Evolutionary conservation across 441 rosid genomes (phyloP), one percentile per base, ranked within the genome.

Genomic region (Viola pubescens): DNA sequence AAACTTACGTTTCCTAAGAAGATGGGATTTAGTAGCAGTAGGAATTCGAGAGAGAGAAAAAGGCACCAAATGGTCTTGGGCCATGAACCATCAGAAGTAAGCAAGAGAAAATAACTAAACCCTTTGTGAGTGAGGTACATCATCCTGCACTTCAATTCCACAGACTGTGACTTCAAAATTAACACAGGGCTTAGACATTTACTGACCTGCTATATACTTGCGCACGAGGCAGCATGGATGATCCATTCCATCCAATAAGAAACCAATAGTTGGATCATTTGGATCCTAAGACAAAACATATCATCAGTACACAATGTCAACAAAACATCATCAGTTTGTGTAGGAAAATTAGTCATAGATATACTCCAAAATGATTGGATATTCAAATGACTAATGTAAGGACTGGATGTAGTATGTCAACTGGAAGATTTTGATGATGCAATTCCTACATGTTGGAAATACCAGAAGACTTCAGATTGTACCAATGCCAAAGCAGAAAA

Each of bases 241-340:
- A 66, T 91, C 99, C 99, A 91, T 91, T 75, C 98, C 99, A 61
- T 95, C 98, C 43, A 95, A 75, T 64, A 95, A 79, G 81, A 88
- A 95, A 65, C 98, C 99, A 72, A 87, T 81, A 71, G 98, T 95
- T 59, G 98, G 99, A 79, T 95, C 99, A 82, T 74, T 89, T 76
- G 92, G 98, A 81, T 95, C 98, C 98, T 91, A 72, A 76, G 77
- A 59, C 58, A 44, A 75, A 68, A 70, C 62, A 62, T 54, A 34
- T 60, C 43, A 53, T n/a, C 60, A 63, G 13, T 50, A 59, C 7
- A 54, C 86, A 95, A 75, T 44, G 99, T 87, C 74, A 98, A 91
- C 76, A 95, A 91, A 61, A 91, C 89, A 16, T 16, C 19, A 26
- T 26, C 34, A 26, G 34, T 26, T 26, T 26, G 2, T 26, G 34